Evolutionary conservation across 2,329 filamentous ascomycete species (phyloP).

Genomic region (Monosporascus sp.): DNA sequence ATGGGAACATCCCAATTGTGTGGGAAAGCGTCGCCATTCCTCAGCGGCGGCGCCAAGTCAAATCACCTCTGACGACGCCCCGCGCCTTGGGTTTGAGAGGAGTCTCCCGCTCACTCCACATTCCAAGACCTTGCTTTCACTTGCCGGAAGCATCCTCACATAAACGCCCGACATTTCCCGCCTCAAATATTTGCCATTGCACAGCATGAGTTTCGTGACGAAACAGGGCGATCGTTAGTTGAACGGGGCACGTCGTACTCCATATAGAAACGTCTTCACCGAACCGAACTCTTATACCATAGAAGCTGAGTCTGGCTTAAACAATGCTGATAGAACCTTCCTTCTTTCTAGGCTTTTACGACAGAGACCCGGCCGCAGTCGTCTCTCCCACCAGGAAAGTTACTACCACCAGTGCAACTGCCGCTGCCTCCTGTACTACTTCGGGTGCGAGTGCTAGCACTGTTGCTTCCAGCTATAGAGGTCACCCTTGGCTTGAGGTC

Average conservation of each 20-base stretch:
- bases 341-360: conserved; percentile 22
- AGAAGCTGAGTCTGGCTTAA: conserved; percentile 16
- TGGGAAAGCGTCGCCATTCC: conserved; percentile 21
- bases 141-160: conserved; percentile 12
- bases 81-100: conserved; percentile 8
- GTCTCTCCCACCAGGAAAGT: neutral
- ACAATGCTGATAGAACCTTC: conserved; percentile 25
- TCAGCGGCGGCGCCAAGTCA: conserved; percentile 4
- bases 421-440: conserved; percentile 3
- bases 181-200: conserved; percentile 4
- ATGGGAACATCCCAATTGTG: conserved; percentile 5
- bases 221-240: conserved; percentile 5
- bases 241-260: conserved; percentile 1
- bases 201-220: neutral
- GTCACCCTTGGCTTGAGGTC: conserved; percentile 20
- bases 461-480: conserved; percentile 5
- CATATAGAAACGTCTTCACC: neutral
- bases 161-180: conserved; percentile 15
- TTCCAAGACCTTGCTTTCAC: conserved; percentile 10
- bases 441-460: neutral
- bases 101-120: conserved; percentile 18
- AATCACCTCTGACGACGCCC: conserved; percentile 26
- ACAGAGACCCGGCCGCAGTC: conserved; percentile 6
- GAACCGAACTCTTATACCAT: conserved; percentile 13
- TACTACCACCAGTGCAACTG: conserved; percentile 8